Conservation (phyloP, 345 rosid genomes). For the Acer campestre region DNA sequence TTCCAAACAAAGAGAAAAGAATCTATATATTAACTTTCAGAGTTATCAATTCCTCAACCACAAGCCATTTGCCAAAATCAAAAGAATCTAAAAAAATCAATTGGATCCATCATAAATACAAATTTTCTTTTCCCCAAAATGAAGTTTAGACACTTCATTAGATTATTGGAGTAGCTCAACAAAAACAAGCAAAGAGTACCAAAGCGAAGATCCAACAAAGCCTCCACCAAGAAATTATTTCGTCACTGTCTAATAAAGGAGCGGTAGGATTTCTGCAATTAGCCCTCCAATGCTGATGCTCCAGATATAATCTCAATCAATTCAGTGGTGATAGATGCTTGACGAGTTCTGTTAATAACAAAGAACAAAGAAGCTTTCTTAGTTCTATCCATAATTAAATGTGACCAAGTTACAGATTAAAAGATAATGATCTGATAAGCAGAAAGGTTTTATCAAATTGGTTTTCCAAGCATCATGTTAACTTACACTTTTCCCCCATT, state of each 20-base stretch:
- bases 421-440: not conserved
- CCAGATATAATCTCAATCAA: conserved; percentile 98
- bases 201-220: conserved; percentile 23
- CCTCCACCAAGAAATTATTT: conserved; percentile 44
- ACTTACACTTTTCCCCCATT: not conserved
- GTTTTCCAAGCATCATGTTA: not conserved
- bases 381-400: conserved; percentile 2
- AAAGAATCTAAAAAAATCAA: not conserved
- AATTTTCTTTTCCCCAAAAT: conserved; percentile 25
- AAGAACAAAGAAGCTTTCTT: not conserved
- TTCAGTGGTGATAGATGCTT: conserved; percentile 97
- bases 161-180: conserved; percentile 41
- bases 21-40: too few relatives aligned
- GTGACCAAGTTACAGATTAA: not conserved
- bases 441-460: not conserved
- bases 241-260: conserved; percentile 20
- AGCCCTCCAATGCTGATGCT: conserved; percentile 85
- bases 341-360: conserved; percentile 74
- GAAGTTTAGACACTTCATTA: conserved; percentile 14
- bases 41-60: not conserved
- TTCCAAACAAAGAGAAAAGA: not conserved
- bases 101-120: not conserved
- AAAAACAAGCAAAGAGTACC: conserved; percentile 27
- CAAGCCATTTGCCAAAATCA: not conserved
- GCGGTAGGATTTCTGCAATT: conserved; percentile 13